Conservation (phyloP, 106 monocot species). For the Iris macrosiphon region DNA sequence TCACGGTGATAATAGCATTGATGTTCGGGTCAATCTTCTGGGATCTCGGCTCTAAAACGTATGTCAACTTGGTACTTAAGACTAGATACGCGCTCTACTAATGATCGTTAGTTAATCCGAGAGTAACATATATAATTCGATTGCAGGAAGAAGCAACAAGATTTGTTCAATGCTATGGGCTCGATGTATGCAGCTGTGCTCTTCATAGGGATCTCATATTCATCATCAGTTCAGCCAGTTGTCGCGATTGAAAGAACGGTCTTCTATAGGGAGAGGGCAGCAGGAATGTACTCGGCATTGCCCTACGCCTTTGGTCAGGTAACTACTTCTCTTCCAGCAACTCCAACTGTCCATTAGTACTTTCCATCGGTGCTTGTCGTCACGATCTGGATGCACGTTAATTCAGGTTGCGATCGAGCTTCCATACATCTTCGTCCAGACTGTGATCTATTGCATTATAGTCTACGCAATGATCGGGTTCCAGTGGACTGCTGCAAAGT, state of each 20-base stretch:
- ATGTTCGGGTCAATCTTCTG: conserved; percentile 29
- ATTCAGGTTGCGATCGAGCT: conserved; percentile 32
- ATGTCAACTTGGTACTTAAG: too few species aligned
- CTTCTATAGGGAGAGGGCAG: conserved; percentile 67
- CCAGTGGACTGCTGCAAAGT: conserved; percentile 8
- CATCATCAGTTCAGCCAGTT: conserved; percentile 47
- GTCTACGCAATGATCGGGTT: conserved; percentile 17
- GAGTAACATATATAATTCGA: too few species aligned
- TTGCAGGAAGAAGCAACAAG: conserved; percentile 31
- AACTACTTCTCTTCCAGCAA: not conserved
- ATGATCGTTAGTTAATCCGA: too few species aligned
- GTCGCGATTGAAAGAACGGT: conserved; percentile 60
- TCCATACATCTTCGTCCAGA: conserved; percentile 29
- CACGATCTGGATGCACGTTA: too few species aligned
- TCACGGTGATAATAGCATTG: conserved; percentile 16
- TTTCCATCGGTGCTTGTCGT: not conserved
- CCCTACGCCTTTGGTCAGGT: conserved; percentile 74
- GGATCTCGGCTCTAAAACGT: conserved; percentile 21
- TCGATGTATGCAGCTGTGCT: conserved; percentile 51
- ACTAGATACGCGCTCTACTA: too few species aligned
- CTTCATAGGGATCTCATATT: conserved; percentile 59
- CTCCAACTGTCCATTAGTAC: not conserved
- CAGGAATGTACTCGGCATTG: conserved; percentile 77
- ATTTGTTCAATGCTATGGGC: conserved; percentile 68
- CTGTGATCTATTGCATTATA: conserved; percentile 23